Percentiles rank a stretch among this genome's conserved stretches.
Evolutionary conservation across 768 basidiomycete species (phyloP).

Genomic region (Lentinula sp.): DNA sequence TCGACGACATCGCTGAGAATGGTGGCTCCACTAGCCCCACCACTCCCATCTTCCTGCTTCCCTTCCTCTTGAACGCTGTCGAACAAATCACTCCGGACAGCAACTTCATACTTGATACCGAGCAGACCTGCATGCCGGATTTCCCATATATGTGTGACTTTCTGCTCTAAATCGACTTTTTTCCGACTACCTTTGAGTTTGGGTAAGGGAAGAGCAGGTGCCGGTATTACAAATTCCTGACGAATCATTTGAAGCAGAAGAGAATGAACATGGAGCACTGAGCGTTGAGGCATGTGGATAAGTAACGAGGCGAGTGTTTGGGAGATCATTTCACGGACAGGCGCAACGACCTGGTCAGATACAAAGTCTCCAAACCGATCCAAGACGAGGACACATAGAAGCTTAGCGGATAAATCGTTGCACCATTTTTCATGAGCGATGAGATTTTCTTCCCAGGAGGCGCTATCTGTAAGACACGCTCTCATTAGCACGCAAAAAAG

Average conservation of each 20-base stretch:
- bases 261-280: slow-evolving; percentile 73
- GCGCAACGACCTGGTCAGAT: slow-evolving; percentile 94
- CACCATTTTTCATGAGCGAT: slow-evolving; percentile 80
- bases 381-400: slow-evolving; percentile 85
- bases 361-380: slow-evolving; percentile 99
- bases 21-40: slow-evolving; percentile 37
- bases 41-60: slow-evolving; percentile 30
- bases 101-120: slow-evolving; percentile 97
- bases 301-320: slow-evolving; percentile 90
- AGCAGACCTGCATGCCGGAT: slow-evolving; percentile 96
- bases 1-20: slow-evolving; percentile 81
- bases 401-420: slow-evolving; percentile 78
- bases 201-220: background rate
- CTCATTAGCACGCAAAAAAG: slow-evolving; percentile 4
- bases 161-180: slow-evolving; percentile 24
- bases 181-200: slow-evolving; percentile 6
- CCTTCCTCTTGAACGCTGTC: slow-evolving; percentile 14
- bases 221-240: slow-evolving; percentile 63
- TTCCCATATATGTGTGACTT: slow-evolving; percentile 82
- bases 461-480: slow-evolving; percentile 33
- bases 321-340: slow-evolving; percentile 93
- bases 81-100: slow-evolving; percentile 83
- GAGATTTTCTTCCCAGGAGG: slow-evolving; percentile 52
- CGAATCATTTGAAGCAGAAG: slow-evolving; percentile 91
- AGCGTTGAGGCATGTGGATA: slow-evolving; percentile 79